Evolutionary conservation across 1,284 basidiomycete species (phyloP).

Genomic region (Anthracocystis walkeri): DNA sequence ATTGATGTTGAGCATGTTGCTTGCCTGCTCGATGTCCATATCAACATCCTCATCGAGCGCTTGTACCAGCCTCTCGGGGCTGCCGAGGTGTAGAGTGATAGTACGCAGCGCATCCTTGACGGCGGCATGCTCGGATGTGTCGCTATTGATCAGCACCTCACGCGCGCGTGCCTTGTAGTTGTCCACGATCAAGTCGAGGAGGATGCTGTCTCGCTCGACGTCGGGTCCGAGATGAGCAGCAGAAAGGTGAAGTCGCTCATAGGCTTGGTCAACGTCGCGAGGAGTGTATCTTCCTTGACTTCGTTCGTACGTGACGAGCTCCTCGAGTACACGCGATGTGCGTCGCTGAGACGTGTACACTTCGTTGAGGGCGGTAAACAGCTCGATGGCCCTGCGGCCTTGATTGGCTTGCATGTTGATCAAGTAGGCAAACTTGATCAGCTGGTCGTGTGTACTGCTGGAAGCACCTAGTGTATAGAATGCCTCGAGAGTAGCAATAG

Average conservation of each 20-base stretch:
- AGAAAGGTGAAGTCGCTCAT: conserved; percentile 38
- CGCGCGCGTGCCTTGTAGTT: conserved; percentile 41
- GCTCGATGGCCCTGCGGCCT: conserved; percentile 9
- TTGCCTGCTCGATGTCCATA: conserved; percentile 79
- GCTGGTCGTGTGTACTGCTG: conserved; percentile 35
- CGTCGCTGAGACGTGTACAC: conserved; percentile 32
- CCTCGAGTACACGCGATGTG: conserved; percentile 38
- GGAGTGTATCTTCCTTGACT: conserved; percentile 33
- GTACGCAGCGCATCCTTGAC: conserved; percentile 45
- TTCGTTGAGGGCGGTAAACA: conserved; percentile 36
- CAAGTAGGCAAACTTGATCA: conserved; percentile 50
- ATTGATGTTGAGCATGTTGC: conserved; percentile 78
- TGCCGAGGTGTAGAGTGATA: conserved; percentile 27
- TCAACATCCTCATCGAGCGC: conserved; percentile 35
- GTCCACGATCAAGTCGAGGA: conserved; percentile 40
- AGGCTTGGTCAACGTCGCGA: conserved; percentile 44
- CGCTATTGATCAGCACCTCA: conserved; percentile 34
- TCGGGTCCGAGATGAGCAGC: conserved; percentile 32
- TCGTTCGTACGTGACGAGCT: conserved; percentile 45
- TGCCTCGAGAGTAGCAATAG: conserved; percentile 24
- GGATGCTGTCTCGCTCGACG: conserved; percentile 30
- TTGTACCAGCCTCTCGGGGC: conserved; percentile 27
- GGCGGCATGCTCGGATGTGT: conserved; percentile 38
- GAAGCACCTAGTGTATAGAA: conserved; percentile 34
- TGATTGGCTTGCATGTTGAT: conserved; percentile 37